Evolutionary conservation across 306 rosid genomes (phyloP), one percentile per base, ranked within the genome.

Genomic region (Acacia melanoxylon): DNA sequence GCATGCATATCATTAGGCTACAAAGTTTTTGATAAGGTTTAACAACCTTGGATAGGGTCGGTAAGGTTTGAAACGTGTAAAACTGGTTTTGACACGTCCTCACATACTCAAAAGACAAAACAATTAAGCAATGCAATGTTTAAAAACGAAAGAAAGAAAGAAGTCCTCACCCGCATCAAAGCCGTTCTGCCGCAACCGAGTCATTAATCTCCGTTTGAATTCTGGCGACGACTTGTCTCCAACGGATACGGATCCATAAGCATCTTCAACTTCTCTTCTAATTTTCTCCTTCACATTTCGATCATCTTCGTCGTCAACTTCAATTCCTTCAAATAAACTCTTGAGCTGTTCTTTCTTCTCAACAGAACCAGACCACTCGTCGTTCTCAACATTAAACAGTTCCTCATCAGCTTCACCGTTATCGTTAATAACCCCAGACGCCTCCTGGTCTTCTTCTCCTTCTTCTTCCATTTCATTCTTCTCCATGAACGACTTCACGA

Each of bases 401-500:
- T 54, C 88, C 41, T 76, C 89, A 0, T 15, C 52, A 9, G 62
- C 72, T 11, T 70, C 37, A 0, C 66, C 76, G 0, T 78, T 40
- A 0, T n/a, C 66, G 25, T 7, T 14, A 48, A 44, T 10, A 72
- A 44, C 6, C 73, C 46, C 73, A n/a, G 31, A 19, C 51, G 51
- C 74, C 74, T n/a, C 62, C 0, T 37, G 8, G 1, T 37, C 41
- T 37, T 6, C 40, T 35, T 77, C 77, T 2, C 41, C 84, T 0
- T 41, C 86, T 1, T 27, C 67, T 3, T 4, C 61, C 6, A 3
- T 41, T 35, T 81, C 89, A 6, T 68, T 90, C 52, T 85, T 86
- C 77, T 93, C 97, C 44, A 95, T 91, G 70, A 92, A 95, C 13
- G 99, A 95, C 6, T 91, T 82, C 12, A 93, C 97, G 5, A 95